These are phyloP conservation scores for Vitellaria paradoxa DNA, from an alignment of 179 eudicot genomes.

Conservation along the genomic window DNA sequence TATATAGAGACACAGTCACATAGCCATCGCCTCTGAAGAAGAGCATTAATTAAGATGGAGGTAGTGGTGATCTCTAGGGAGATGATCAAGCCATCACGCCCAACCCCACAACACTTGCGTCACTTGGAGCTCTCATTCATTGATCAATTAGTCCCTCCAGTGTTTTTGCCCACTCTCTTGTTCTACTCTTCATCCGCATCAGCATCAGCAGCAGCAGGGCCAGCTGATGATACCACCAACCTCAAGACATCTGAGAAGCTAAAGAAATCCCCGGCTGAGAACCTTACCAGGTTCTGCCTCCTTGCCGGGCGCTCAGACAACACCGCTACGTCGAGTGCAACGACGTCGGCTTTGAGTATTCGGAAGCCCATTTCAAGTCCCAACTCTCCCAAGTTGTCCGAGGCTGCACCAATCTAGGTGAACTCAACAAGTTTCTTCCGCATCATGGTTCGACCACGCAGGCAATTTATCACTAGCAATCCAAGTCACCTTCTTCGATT, in stretches of 20 bases:
- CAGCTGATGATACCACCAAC: neutral
- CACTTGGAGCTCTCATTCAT: neutral
- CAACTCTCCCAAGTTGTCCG: neutral
- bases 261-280: neutral
- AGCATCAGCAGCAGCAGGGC: neutral
- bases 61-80: slow-evolving; percentile 1
- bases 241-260: neutral
- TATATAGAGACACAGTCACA: no score
- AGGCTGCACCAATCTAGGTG: neutral
- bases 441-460: neutral
- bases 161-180: neutral
- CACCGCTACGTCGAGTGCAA: neutral
- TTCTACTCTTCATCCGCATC: neutral
- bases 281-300: neutral
- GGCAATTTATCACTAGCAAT: no score
- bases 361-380: slow-evolving; percentile 1
- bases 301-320: neutral
- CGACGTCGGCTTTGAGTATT: neutral
- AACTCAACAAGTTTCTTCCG: slow-evolving; percentile 11
- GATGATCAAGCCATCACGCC: neutral
- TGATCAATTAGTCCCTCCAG: neutral
- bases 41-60: no score
- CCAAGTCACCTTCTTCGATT: neutral
- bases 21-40: no score
- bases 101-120: slow-evolving; percentile 4